Evolutionary conservation across 2,329 filamentous ascomycete species (phyloP).

Genomic region (Phialophora macrospora): DNA sequence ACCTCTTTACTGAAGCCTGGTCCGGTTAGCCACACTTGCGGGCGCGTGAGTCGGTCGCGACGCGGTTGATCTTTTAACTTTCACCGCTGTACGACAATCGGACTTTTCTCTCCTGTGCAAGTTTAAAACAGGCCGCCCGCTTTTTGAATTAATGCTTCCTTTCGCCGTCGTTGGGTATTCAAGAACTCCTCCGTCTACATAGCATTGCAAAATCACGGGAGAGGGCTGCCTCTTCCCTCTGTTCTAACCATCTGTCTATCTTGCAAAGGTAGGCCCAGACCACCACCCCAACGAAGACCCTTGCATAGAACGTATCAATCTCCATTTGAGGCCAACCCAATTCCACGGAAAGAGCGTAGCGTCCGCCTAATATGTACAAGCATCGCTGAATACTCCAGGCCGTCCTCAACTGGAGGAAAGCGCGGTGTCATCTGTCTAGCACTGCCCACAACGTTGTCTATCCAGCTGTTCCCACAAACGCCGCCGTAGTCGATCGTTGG

Average conservation of each 20-base stretch:
- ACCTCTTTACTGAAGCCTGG: not conserved
- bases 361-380: slow-evolving; percentile 10
- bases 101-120: not conserved
- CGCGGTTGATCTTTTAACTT: not conserved
- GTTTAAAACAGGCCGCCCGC: not conserved
- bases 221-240: slow-evolving; percentile 9
- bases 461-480: slow-evolving; percentile 16
- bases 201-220: slow-evolving; percentile 8
- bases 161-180: not conserved
- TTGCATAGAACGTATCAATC: not conserved
- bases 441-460: slow-evolving; percentile 13
- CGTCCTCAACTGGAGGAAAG: slow-evolving; percentile 8
- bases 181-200: not conserved
- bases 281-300: no score
- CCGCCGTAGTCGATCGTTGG: slow-evolving; percentile 10
- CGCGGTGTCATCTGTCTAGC: not conserved
- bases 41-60: not conserved
- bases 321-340: not conserved
- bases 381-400: not conserved
- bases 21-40: not conserved
- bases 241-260: slow-evolving; percentile 1
- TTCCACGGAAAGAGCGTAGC: not conserved
- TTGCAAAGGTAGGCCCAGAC: not conserved
- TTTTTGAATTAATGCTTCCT: not conserved
- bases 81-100: no score